Percentiles rank a stretch among this genome's conserved stretches.
Evolutionary conservation across 306 rosid genomes (phyloP).

Genomic region (Parietaria judaica): DNA sequence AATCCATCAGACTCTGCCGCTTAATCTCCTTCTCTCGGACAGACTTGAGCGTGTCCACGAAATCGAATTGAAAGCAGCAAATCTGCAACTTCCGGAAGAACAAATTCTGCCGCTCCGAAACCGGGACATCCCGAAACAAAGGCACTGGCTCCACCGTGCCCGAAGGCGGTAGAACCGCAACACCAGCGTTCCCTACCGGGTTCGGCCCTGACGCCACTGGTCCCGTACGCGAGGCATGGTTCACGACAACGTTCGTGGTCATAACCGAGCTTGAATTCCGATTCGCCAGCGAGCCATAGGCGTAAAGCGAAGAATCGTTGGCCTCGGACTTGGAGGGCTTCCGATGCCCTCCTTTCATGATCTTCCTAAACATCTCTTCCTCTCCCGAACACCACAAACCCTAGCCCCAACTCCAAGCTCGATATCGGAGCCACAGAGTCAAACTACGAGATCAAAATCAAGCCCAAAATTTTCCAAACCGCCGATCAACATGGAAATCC

Average conservation of each 20-base stretch:
- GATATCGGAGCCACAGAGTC: slow-evolving; percentile 15
- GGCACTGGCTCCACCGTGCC: slow-evolving; percentile 69
- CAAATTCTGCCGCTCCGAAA: slow-evolving; percentile 51
- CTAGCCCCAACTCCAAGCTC: slow-evolving; percentile 32
- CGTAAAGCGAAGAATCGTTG: slow-evolving; percentile 39
- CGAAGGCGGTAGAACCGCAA: slow-evolving; percentile 27
- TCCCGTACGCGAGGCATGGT: slow-evolving; percentile 65
- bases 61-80: slow-evolving; percentile 67
- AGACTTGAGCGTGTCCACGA: slow-evolving; percentile 60
- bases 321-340: slow-evolving; percentile 88
- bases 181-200: slow-evolving; percentile 4
- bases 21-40: slow-evolving; percentile 86
- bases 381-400: slow-evolving; percentile 24
- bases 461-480: slow-evolving; percentile 12
- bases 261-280: slow-evolving; percentile 36
- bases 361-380: slow-evolving; percentile 68
- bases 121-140: slow-evolving; percentile 56
- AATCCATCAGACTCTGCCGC: slow-evolving; percentile 66
- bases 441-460: slow-evolving; percentile 11
- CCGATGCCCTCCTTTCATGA: slow-evolving; percentile 69
- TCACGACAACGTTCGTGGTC: slow-evolving; percentile 47
- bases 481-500: slow-evolving; percentile 17
- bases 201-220: slow-evolving; percentile 20
- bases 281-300: slow-evolving; percentile 29
- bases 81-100: slow-evolving; percentile 59